Percentiles rank a stretch among this genome's conserved stretches.
These are phyloP conservation scores for Aspergillus chevalieri DNA, from an alignment of 2,329 filamentous ascomycete genomes.

Conservation along the genomic window DNA sequence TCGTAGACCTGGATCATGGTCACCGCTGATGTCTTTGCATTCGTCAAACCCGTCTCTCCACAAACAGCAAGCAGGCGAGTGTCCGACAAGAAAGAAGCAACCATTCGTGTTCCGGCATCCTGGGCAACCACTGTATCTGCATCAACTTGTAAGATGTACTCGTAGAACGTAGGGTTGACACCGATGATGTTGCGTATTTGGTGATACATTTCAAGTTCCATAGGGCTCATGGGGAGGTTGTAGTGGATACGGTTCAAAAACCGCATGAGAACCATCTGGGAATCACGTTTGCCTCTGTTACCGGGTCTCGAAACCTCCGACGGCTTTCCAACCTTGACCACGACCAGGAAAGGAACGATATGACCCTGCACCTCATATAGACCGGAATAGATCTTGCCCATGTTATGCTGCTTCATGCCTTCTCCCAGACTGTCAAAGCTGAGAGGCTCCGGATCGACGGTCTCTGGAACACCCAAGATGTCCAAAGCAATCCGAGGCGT, in stretches of 20 bases:
- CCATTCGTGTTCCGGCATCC: slow-evolving; percentile 87
- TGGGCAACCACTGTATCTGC: slow-evolving; percentile 90
- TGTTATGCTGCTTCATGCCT: slow-evolving; percentile 96
- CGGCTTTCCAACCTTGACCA: slow-evolving; percentile 89
- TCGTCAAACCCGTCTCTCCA: slow-evolving; percentile 88
- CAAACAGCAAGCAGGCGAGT: slow-evolving; percentile 90
- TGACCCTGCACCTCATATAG: slow-evolving; percentile 97
- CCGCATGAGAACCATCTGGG: slow-evolving; percentile 96
- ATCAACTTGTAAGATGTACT: slow-evolving; percentile 93
- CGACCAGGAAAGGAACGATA: slow-evolving; percentile 93
- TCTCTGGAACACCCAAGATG: slow-evolving; percentile 90
- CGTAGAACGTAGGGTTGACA: slow-evolving; percentile 97
- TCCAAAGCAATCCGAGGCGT: slow-evolving; percentile 95
- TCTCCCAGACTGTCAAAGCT: slow-evolving; percentile 96
- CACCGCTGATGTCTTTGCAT: slow-evolving; percentile 85
- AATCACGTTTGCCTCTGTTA: slow-evolving; percentile 98
- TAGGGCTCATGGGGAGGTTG: slow-evolving; percentile 88
- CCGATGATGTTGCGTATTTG: slow-evolving; percentile 98
- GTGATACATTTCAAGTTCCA: slow-evolving; percentile 97
- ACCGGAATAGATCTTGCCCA: slow-evolving; percentile 97
- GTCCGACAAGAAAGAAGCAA: slow-evolving; percentile 83
- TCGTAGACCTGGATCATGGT: slow-evolving; percentile 99
- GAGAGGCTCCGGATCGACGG: slow-evolving; percentile 87
- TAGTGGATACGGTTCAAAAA: slow-evolving; percentile 99
- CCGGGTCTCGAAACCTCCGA: slow-evolving; percentile 71